These are phyloP conservation scores for Gossypium herbaceum DNA, from an alignment of 345 rosid genomes.

Conservation along the genomic window DNA sequence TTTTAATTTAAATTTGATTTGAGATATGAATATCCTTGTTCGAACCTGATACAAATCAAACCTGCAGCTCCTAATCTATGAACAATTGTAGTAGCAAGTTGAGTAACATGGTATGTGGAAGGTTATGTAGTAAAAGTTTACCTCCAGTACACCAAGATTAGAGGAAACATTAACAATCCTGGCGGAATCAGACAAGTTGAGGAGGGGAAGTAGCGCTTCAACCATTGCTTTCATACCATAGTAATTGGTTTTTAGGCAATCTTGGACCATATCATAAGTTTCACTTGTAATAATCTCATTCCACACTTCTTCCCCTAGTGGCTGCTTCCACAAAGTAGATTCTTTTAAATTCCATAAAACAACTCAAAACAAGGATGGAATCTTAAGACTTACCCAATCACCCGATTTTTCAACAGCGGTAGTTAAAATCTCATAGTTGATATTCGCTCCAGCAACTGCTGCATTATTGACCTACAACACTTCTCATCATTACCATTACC, in stretches of 20 bases:
- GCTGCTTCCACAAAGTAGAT: background rate
- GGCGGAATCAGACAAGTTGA: slow-evolving; percentile 9
- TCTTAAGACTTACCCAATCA: background rate
- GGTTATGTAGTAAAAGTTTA: background rate
- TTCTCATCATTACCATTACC: background rate
- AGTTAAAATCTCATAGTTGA: slow-evolving; percentile 8
- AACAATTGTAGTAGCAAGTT: background rate
- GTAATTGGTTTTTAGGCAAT: slow-evolving; percentile 21
- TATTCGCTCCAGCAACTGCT: background rate
- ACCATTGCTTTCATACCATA: slow-evolving; percentile 23
- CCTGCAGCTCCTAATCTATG: too few relatives aligned
- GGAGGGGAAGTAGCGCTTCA: slow-evolving; percentile 21
- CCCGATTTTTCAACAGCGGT: background rate
- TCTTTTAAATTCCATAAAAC: background rate
- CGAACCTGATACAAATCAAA: too few relatives aligned
- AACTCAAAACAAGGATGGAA: background rate
- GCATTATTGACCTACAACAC: slow-evolving; percentile 31
- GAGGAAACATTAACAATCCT: slow-evolving; percentile 33
- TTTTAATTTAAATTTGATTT: too few relatives aligned
- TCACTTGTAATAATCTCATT: slow-evolving; percentile 7
- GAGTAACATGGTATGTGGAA: background rate
- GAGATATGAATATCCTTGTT: too few relatives aligned
- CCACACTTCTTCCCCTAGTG: slow-evolving; percentile 13
- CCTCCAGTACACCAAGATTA: background rate
- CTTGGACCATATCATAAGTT: slow-evolving; percentile 13